These are phyloP conservation scores for Parastagonospora nodorum DNA, from an alignment of 2,329 filamentous ascomycete species.

Conservation along the genomic window DNA sequence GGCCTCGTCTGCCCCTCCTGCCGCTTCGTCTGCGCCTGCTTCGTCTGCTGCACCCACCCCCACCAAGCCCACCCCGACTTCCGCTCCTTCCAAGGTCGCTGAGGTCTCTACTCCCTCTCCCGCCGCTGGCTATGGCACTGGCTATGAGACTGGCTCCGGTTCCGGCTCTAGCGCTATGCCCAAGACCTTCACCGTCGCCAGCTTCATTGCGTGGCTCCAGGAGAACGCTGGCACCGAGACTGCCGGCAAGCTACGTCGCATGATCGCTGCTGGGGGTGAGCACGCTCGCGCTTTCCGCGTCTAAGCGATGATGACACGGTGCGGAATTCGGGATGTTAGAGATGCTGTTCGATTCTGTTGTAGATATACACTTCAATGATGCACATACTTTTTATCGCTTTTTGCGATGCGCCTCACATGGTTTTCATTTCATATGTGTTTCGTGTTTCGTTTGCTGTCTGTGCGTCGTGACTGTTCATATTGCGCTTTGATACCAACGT, in stretches of 20 bases:
- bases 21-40: conserved; percentile 13
- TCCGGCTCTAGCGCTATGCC: conserved; percentile 23
- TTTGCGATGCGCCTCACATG: neutral
- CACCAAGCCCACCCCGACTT: conserved; percentile 12
- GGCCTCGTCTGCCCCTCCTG: conserved; percentile 11
- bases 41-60: conserved; percentile 10
- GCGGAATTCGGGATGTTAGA: conserved; percentile 1
- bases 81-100: conserved; percentile 12
- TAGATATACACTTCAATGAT: conserved; percentile 36
- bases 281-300: conserved; percentile 37
- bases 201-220: conserved; percentile 41
- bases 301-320: conserved; percentile 6
- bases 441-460: neutral
- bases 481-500: too few species aligned
- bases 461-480: neutral
- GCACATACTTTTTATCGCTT: conserved; percentile 17
- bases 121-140: conserved; percentile 16
- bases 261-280: conserved; percentile 24
- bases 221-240: conserved; percentile 27
- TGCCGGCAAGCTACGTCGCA: conserved; percentile 30
- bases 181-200: conserved; percentile 39
- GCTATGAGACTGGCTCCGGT: conserved; percentile 12
- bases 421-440: too few species aligned
- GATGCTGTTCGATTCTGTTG: conserved; percentile 30
- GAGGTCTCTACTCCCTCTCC: conserved; percentile 12